phyloP scores from a whole-genome alignment of 2,329 filamentous ascomycete species.

The Nectriaceae sp. region DNA sequence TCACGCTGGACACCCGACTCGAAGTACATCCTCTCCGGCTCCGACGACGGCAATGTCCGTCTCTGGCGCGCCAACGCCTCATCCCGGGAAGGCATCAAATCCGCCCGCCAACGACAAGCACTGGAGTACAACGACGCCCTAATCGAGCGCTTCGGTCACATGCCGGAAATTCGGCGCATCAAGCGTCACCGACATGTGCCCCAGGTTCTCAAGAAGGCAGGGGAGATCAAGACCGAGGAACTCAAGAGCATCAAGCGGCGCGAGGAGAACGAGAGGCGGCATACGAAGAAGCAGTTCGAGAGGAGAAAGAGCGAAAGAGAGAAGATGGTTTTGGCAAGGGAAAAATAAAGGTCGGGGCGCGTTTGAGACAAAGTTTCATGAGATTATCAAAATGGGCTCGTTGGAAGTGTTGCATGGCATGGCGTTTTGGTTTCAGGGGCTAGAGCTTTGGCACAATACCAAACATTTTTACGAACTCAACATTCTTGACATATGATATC shows the following conservation, averaged over 20 bases:
- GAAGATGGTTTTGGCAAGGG: conserved; percentile 80
- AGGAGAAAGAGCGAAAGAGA: conserved; percentile 79
- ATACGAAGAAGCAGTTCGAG: conserved; percentile 80
- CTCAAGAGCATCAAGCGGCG: conserved; percentile 82
- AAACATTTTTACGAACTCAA: background rate
- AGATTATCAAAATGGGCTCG: conserved; percentile 9
- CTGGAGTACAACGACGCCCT: conserved; percentile 90
- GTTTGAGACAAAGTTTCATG: conserved; percentile 6
- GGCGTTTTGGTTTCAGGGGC: conserved; percentile 32
- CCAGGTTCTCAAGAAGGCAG: conserved; percentile 92
- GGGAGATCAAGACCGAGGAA: conserved; percentile 91
- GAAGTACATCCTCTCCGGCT: conserved; percentile 86
- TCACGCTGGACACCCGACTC: conserved; percentile 85
- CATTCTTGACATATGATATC: no score
- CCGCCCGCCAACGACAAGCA: conserved; percentile 79
- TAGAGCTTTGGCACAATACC: conserved; percentile 19
- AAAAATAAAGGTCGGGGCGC: conserved; percentile 44
- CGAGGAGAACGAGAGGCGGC: conserved; percentile 92
- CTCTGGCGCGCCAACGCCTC: conserved; percentile 90
- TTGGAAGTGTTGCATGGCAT: conserved; percentile 27
- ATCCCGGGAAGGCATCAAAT: conserved; percentile 81
- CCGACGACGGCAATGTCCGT: conserved; percentile 85
- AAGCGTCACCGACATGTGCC: conserved; percentile 88
- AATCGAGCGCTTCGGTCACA: conserved; percentile 82
- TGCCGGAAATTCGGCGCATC: conserved; percentile 94